Percentiles rank a stretch among this genome's conserved stretches.
Conservation (phyloP, 192 early-diverging fungal genomes). For the Backusella tarrabulga region DNA sequence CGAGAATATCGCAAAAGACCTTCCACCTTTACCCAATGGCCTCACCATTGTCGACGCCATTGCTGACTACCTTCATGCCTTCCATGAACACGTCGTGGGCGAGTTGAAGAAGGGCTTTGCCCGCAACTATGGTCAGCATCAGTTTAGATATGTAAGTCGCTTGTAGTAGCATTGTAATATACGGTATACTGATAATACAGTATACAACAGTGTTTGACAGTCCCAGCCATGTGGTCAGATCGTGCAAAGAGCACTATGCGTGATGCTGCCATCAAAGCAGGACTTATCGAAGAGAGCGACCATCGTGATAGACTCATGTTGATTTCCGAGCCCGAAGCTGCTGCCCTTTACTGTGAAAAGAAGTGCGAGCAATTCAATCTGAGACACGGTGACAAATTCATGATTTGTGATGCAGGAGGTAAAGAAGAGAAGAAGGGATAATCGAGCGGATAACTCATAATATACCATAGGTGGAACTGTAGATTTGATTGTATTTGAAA, state of each 20-base stretch:
- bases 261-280: constrained; percentile 54
- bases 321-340: constrained; percentile 53
- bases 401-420: constrained; percentile 58
- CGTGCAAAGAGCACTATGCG: constrained; percentile 53
- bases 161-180: too few species aligned
- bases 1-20: constrained; percentile 43
- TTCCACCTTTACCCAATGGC: constrained; percentile 37
- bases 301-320: constrained; percentile 48
- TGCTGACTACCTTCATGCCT: constrained; percentile 47
- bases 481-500: constrained; percentile 55
- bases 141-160: constrained; percentile 39
- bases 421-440: constrained; percentile 15
- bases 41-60: constrained; percentile 49
- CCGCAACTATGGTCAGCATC: constrained; percentile 40
- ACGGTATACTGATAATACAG: too few species aligned
- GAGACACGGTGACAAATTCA: constrained; percentile 49
- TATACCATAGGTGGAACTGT: constrained; percentile 41
- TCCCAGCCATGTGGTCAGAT: constrained; percentile 56
- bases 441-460: constrained; percentile 20
- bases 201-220: constrained; percentile 33
- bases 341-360: constrained; percentile 54
- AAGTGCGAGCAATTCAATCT: constrained; percentile 53
- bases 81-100: constrained; percentile 46
- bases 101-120: constrained; percentile 47
- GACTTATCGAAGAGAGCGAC: constrained; percentile 43